Evolutionary conservation across 306 rosid genomes (phyloP).

Genomic region (Lathyrus aphaca): DNA sequence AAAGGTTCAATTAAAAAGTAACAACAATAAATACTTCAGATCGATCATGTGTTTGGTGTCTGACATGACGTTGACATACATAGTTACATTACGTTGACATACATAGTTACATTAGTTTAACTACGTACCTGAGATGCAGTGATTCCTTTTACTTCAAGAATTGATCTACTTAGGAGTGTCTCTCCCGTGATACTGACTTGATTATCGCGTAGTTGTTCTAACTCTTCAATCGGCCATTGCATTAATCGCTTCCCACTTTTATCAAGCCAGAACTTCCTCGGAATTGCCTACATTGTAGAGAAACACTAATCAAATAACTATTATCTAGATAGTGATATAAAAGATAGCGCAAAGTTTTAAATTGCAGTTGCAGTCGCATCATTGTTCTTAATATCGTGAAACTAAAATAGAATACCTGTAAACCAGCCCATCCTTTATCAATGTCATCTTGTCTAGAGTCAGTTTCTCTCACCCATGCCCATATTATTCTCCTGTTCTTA

Average conservation of each 20-base stretch:
- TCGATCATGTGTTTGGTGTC: background rate
- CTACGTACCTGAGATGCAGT: conserved; percentile 60
- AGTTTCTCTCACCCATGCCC: conserved; percentile 44
- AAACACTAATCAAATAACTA: background rate
- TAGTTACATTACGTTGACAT: background rate
- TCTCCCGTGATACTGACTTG: conserved; percentile 36
- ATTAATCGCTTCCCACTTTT: conserved; percentile 50
- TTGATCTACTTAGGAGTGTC: conserved; percentile 38
- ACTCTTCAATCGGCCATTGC: conserved; percentile 64
- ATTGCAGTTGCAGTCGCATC: background rate
- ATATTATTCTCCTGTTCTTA: conserved; percentile 54
- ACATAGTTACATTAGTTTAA: background rate
- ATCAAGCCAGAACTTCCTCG: conserved; percentile 58
- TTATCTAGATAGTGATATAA: background rate
- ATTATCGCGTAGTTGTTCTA: conserved; percentile 45
- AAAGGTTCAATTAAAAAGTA: background rate
- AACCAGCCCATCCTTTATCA: conserved; percentile 72
- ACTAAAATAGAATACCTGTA: conserved; percentile 54
- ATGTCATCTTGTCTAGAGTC: conserved; percentile 46
- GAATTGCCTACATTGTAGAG: conserved; percentile 49
- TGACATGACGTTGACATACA: no score
- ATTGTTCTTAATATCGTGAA: background rate
- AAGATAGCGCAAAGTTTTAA: background rate
- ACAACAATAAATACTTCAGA: background rate
- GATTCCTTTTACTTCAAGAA: conserved; percentile 50